These are phyloP conservation scores for Casuarina glauca DNA, from an alignment of 306 rosid genomes.

Conservation along the genomic window DNA sequence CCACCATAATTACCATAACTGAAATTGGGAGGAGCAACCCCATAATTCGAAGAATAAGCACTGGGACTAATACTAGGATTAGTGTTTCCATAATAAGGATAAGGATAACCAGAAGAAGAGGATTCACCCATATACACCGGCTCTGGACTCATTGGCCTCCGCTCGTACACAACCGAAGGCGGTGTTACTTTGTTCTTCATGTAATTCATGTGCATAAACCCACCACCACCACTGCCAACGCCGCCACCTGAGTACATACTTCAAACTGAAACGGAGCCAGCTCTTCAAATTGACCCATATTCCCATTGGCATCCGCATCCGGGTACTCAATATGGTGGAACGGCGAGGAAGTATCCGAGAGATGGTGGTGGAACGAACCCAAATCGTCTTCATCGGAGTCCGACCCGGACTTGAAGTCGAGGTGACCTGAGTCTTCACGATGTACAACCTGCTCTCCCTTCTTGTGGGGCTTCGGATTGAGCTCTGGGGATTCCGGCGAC, in stretches of 20 bases:
- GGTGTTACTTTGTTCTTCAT: slow-evolving; percentile 66
- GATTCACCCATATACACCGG: slow-evolving; percentile 67
- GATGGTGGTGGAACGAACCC: slow-evolving; percentile 34
- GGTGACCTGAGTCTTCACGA: slow-evolving; percentile 54
- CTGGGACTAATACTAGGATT: slow-evolving; percentile 11
- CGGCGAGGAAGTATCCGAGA: slow-evolving; percentile 64
- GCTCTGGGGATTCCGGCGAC: slow-evolving; percentile 38
- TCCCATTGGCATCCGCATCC: slow-evolving; percentile 6
- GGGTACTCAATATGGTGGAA: slow-evolving; percentile 39
- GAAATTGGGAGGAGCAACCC: slow-evolving; percentile 14
- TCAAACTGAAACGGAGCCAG: slow-evolving; percentile 19
- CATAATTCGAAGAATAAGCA: slow-evolving; percentile 22
- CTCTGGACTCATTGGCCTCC: slow-evolving; percentile 45
- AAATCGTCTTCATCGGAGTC: slow-evolving; percentile 46
- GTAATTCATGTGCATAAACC: slow-evolving; percentile 52
- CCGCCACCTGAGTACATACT: slow-evolving; percentile 8
- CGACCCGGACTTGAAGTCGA: slow-evolving; percentile 59
- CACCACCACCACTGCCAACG: slow-evolving; percentile 13
- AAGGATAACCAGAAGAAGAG: slow-evolving; percentile 48
- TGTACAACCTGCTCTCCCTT: slow-evolving; percentile 37
- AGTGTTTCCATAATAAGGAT: not conserved
- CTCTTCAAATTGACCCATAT: not conserved
- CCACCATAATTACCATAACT: slow-evolving; percentile 44
- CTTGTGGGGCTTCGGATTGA: slow-evolving; percentile 43
- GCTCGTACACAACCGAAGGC: slow-evolving; percentile 66